Conservation (phyloP, 2,329 filamentous ascomycete genomes). For the Pseudogymnoascus sp. region DNA sequence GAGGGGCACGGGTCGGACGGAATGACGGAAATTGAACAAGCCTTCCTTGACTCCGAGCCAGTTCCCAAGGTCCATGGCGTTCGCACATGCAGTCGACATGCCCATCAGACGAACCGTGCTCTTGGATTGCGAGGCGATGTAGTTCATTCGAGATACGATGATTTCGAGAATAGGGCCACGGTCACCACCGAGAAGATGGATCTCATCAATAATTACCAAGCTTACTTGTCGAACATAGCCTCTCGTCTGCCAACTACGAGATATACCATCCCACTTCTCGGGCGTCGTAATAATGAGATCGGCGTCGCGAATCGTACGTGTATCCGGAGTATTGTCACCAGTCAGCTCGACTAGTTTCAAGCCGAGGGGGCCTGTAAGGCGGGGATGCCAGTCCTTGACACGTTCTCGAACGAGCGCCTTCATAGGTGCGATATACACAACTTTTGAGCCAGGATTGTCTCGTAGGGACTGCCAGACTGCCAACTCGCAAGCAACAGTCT, state of each 20-base stretch:
- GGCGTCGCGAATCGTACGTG: slow-evolving; percentile 85
- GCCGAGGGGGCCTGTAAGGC: slow-evolving; percentile 75
- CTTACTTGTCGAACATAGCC: slow-evolving; percentile 92
- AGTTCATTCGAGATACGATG: slow-evolving; percentile 92
- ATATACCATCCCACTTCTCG: slow-evolving; percentile 99
- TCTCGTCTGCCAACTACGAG: slow-evolving; percentile 95
- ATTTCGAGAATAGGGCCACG: slow-evolving; percentile 97
- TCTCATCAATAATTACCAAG: slow-evolving; percentile 96
- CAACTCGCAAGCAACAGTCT: slow-evolving; percentile 90
- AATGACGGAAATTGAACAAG: slow-evolving; percentile 95
- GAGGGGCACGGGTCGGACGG: slow-evolving; percentile 87
- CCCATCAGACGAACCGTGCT: slow-evolving; percentile 82
- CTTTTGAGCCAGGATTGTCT: slow-evolving; percentile 88
- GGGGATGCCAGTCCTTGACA: slow-evolving; percentile 86
- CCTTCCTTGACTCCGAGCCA: slow-evolving; percentile 96
- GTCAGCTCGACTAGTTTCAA: slow-evolving; percentile 91
- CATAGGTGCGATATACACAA: slow-evolving; percentile 99
- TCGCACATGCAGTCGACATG: slow-evolving; percentile 99
- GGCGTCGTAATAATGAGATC: slow-evolving; percentile 98
- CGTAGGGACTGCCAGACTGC: slow-evolving; percentile 99
- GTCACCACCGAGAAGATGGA: slow-evolving; percentile 92
- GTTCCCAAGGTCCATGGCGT: slow-evolving; percentile 86
- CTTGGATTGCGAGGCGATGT: slow-evolving; percentile 90
- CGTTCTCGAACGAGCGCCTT: slow-evolving; percentile 94
- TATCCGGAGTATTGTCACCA: slow-evolving; percentile 96